These are phyloP conservation scores for Macrocybe gigantea DNA, from an alignment of 768 basidiomycete genomes.

Conservation along the genomic window DNA sequence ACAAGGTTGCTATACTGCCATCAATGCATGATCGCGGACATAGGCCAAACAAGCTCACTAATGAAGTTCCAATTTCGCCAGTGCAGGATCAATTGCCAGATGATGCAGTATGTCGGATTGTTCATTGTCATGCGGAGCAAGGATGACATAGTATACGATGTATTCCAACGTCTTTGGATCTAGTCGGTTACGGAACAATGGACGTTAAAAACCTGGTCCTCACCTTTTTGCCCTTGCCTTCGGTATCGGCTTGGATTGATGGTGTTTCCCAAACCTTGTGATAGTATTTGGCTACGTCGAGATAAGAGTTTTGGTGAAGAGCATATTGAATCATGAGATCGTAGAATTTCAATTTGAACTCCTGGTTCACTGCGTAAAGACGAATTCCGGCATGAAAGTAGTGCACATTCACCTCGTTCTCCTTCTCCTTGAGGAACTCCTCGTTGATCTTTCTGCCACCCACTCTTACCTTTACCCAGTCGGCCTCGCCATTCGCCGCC, in stretches of 20 bases:
- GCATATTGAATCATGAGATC: conserved; percentile 96
- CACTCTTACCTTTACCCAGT: conserved; percentile 91
- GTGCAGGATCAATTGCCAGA: conserved; percentile 70
- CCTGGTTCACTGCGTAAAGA: conserved; percentile 39
- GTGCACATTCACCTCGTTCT: conserved; percentile 64
- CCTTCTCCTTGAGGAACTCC: conserved; percentile 82
- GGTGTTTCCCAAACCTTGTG: conserved; percentile 98
- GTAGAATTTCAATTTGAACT: conserved; percentile 93
- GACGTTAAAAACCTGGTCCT: conserved; percentile 16
- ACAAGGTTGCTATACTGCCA: conserved; percentile 68
- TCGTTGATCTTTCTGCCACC: conserved; percentile 94
- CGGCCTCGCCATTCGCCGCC: conserved; percentile 69
- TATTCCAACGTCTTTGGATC: conserved; percentile 76
- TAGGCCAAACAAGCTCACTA: conserved; percentile 44
- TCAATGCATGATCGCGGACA: conserved; percentile 7
- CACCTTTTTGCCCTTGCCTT: conserved; percentile 63
- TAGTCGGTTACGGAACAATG: conserved; percentile 5
- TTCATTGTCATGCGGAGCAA: conserved; percentile 93
- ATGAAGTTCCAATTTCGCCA: conserved; percentile 78
- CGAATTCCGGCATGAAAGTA: not conserved
- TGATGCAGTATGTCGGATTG: conserved; percentile 96
- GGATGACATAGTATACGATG: conserved; percentile 90
- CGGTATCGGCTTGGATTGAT: conserved; percentile 80
- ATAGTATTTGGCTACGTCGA: conserved; percentile 94
- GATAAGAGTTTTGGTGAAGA: conserved; percentile 75